Evolutionary conservation across 2,329 filamentous ascomycete species (phyloP), one percentile per base, ranked within the genome.

Genomic region (Phialophora chinensis): DNA sequence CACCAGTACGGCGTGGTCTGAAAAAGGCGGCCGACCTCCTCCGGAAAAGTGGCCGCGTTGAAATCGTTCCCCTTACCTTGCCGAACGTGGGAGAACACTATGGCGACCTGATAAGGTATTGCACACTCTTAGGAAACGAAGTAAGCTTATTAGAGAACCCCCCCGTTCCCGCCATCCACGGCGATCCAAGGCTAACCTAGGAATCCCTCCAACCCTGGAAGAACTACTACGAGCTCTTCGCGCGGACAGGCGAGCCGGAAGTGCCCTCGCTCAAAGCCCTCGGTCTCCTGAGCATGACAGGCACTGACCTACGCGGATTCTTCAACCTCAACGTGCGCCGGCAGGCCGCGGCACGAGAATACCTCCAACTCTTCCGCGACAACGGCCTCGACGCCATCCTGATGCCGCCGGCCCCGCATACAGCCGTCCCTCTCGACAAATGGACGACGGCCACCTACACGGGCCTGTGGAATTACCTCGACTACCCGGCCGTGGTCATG

Each of bases 381-480:
- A 25, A 79, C 47, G 75, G 74, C 7, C 77, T 90, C 11, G 87
- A 90, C 77, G 86, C 86, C 0, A 83, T 90, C 60, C 82, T 90
- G 62, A 86, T 83, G 66, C 88, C 88, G 0, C 80, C 88, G 0
- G 87, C 87, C 17, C 86, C 87, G 1, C 87, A 90, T 74, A 86
- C 88, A 0, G 82, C 87, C 0, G 85, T 87, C 0, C 80, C 83
- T 8, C 82, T 87, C 61, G 88, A 90, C 76, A 78, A 82, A 3
- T 90, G 86, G 77, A 83, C 82, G 0, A 83, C 85, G 0, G 84
- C 86, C 61, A 83, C 83, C 1, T 91, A 91, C 71, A 90, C 88
- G 0, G 79, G 84, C 0, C 84, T 87, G 68, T 91, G 88, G 87
- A 91, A 91, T 73, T 73, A 90, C 55, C 81, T 91, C 1, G 88